phyloP scores from a whole-genome alignment of 805 yeast species.

The Monosporozyma solicola region DNA sequence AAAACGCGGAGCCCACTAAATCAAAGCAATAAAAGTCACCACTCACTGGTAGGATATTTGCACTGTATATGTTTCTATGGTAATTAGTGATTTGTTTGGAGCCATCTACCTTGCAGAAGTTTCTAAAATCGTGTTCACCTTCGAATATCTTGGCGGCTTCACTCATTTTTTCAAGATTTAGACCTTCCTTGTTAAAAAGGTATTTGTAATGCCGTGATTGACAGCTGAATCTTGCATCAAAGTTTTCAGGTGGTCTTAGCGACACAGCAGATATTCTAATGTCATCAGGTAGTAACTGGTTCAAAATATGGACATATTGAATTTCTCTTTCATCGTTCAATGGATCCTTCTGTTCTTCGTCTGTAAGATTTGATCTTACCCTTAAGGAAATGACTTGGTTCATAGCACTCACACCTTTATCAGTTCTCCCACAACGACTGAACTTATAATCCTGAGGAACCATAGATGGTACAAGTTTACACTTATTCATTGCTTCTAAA shows the following conservation, averaged over 20 bases:
- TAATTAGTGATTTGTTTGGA: slow-evolving; percentile 83
- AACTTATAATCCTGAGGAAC: slow-evolving; percentile 60
- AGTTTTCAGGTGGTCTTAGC: slow-evolving; percentile 69
- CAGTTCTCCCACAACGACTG: slow-evolving; percentile 92
- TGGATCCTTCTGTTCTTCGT: slow-evolving; percentile 53
- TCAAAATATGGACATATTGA: slow-evolving; percentile 66
- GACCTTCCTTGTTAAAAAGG: slow-evolving; percentile 46
- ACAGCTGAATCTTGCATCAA: slow-evolving; percentile 93
- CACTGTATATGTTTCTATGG: slow-evolving; percentile 48
- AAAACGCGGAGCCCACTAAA: slow-evolving; percentile 77
- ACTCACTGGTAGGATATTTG: slow-evolving; percentile 36
- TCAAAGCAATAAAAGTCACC: slow-evolving; percentile 58
- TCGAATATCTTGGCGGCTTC: slow-evolving; percentile 48
- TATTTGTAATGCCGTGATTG: slow-evolving; percentile 78
- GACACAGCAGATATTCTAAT: slow-evolving; percentile 76
- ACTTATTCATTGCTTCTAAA: slow-evolving; percentile 58
- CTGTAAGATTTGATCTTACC: slow-evolving; percentile 58
- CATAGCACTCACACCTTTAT: slow-evolving; percentile 94
- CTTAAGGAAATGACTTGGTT: slow-evolving; percentile 81
- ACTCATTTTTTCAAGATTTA: slow-evolving; percentile 61
- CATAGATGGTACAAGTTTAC: slow-evolving; percentile 52
- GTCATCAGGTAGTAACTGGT: slow-evolving; percentile 71
- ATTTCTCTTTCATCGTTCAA: slow-evolving; percentile 57
- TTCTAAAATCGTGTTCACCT: slow-evolving; percentile 86
- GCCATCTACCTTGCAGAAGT: slow-evolving; percentile 91